Percentiles rank a stretch among this genome's conserved stretches.
Evolutionary conservation across 257 asterid genomes (phyloP).

Genomic region (Primulina tabacum): DNA sequence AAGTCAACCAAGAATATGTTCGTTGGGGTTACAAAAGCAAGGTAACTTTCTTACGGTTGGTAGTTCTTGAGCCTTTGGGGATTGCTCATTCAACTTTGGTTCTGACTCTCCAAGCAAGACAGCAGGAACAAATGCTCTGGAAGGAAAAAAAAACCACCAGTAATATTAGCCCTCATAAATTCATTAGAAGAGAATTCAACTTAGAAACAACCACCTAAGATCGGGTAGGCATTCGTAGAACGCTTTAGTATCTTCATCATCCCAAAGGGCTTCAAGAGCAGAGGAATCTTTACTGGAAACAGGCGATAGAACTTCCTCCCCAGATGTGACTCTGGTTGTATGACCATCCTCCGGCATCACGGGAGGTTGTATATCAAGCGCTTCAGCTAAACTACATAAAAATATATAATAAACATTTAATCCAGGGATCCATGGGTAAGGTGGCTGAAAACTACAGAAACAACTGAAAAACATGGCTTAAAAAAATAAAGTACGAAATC

Average conservation of each 20-base stretch:
- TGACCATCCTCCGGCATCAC: constrained; percentile 98
- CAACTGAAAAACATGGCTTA: constrained; percentile 16
- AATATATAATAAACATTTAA: neutral
- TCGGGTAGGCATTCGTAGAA: constrained; percentile 96
- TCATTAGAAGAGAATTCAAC: constrained; percentile 22
- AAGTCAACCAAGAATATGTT: constrained; percentile 11
- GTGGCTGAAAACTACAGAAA: constrained; percentile 7
- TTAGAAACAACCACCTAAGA: constrained; percentile 61
- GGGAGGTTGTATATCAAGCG: constrained; percentile 96
- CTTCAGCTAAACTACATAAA: constrained; percentile 82
- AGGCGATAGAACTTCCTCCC: constrained; percentile 74
- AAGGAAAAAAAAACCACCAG: constrained; percentile 25
- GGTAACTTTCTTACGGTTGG: constrained; percentile 51
- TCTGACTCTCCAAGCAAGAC: constrained; percentile 95
- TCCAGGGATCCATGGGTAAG: constrained; percentile 21
- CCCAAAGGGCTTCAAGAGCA: constrained; percentile 85
- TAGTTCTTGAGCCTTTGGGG: constrained; percentile 73
- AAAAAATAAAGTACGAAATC: constrained; percentile 6
- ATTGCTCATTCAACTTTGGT: constrained; percentile 71
- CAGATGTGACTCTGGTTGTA: constrained; percentile 93
- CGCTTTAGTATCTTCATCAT: constrained; percentile 95
- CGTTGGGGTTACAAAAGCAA: constrained; percentile 10
- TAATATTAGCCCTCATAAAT: constrained; percentile 23
- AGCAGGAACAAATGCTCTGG: constrained; percentile 99
- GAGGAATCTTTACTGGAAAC: constrained; percentile 77